Evolutionary conservation across 176 grass and related monocot genomes (phyloP).

Genomic region (Raddia guianensis): DNA sequence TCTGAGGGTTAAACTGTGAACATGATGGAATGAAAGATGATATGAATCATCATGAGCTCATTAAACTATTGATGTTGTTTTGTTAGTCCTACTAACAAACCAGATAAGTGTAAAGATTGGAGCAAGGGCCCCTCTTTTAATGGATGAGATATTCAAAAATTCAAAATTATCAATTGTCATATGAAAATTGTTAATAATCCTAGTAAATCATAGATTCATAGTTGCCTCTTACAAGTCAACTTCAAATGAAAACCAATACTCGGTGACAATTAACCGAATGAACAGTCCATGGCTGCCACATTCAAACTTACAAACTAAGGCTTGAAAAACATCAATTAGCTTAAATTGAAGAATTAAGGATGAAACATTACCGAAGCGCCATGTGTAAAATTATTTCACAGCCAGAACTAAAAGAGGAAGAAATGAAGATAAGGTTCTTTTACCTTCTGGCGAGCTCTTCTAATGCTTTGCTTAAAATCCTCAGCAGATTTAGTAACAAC

Average conservation of each 20-base stretch:
- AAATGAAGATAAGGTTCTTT: neutral
- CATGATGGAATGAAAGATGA: neutral
- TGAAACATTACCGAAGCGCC: neutral
- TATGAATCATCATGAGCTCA: neutral
- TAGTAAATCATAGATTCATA: neutral
- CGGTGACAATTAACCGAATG: neutral
- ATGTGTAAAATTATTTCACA: neutral
- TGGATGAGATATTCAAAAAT: neutral
- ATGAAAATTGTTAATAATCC: neutral
- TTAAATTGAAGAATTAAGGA: neutral
- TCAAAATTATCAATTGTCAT: neutral
- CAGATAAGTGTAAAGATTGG: neutral
- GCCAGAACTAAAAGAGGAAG: neutral
- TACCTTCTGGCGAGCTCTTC: slow-evolving; percentile 98
- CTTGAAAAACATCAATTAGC: slow-evolving; percentile 32
- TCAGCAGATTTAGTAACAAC: slow-evolving; percentile 91
- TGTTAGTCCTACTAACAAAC: slow-evolving; percentile 13
- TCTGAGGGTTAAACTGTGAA: neutral
- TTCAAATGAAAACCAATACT: slow-evolving; percentile 12
- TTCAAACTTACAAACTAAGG: slow-evolving; percentile 19
- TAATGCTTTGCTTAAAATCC: slow-evolving; percentile 95
- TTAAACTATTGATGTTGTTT: neutral
- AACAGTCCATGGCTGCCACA: neutral
- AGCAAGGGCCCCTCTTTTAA: neutral
- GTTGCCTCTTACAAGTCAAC: neutral